Base-by-base conservation (phyloP, 2,329 filamentous ascomycete genomes). In the Microcyclospora pomicola region DNA sequence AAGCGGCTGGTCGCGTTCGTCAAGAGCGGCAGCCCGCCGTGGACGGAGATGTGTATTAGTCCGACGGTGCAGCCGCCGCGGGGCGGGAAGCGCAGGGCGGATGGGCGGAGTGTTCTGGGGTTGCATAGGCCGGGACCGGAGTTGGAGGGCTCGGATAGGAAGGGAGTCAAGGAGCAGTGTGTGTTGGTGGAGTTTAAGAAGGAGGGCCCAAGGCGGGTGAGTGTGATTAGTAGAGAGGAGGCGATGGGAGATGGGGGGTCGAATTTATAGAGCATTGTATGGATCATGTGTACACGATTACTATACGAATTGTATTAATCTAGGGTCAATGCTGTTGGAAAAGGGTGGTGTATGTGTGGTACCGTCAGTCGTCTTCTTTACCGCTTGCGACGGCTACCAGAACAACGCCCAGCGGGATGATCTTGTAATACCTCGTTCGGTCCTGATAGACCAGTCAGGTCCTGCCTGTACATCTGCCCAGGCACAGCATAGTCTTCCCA, bases 381-480 rank as follows among this genome's bases (percentile, higher is more conserved):
- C 7, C 19, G 19, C 4, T 24, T 24, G 5, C 5, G 46, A 39
- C 10, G 51, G 42, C 13, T 49, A 41, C 54, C 54, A 58, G 7
- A 51, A 53, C 52, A 73, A 72, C 24, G 62, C 0, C 66, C 60
- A 1, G 71, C 71, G 6, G 67, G 59, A 48, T 77, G 74, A 35
- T 72, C 67, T 1, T 65, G 57, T 1, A 65, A 52, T 2, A 72
- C 69, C 29, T 68, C 63, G 7, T 55, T 64, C 47, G 72, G 65
- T 0, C 72, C 73, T 9, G 60, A 52, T 15, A 60, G 61, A 12
- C 64, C 63, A 40, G 73, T 72, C 41, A 77, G 63, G 51, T 77
- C 77, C 56, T 79, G 74, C 7, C 75, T 62, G 43, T 76, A 74
- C 0, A 72, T 77, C 0, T 73, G 73, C 1, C 67, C 68, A 1